Conservation (phyloP, 805 yeast genomes). For the Yueomyces sp. region DNA sequence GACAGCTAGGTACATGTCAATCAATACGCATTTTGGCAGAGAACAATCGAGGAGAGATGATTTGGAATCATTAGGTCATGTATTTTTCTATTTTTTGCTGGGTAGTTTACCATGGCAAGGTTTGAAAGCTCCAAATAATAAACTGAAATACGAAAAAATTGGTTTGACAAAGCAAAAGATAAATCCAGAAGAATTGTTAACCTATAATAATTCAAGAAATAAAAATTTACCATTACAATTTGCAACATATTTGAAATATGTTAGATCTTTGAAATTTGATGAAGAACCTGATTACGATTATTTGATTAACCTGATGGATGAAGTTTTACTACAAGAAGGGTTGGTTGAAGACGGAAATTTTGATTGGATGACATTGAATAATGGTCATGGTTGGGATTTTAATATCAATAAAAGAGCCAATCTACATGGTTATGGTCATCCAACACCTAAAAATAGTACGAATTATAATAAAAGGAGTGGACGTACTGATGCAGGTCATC, state of each 20-base stretch:
- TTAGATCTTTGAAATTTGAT: conserved; percentile 57
- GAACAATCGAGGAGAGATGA: conserved; percentile 79
- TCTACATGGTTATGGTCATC: conserved; percentile 71
- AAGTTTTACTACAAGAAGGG: conserved; percentile 43
- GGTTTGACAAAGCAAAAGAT: conserved; percentile 70
- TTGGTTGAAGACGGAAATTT: conserved; percentile 53
- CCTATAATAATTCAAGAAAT: conserved; percentile 21
- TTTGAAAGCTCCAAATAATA: conserved; percentile 76
- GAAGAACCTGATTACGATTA: conserved; percentile 71
- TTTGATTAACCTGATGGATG: conserved; percentile 45
- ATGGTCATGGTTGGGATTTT: conserved; percentile 76
- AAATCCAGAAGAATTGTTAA: conserved; percentile 41
- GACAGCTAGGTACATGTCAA: conserved; percentile 79
- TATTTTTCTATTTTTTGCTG: conserved; percentile 61
- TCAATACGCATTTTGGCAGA: conserved; percentile 75
- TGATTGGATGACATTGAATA: conserved; percentile 72
- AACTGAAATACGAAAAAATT: conserved; percentile 69
- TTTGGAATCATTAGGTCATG: conserved; percentile 71
- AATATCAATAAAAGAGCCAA: conserved; percentile 63
- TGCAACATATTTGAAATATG: conserved; percentile 59
- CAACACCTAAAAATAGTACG: conserved; percentile 10
- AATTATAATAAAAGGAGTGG: too few relatives aligned
- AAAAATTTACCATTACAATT: conserved; percentile 48
- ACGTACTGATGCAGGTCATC: too few relatives aligned
- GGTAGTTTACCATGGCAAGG: conserved; percentile 88